Percentiles rank a stretch among this genome's conserved stretches.
Evolutionary conservation across 176 grass and related monocot genomes (phyloP).

Genomic region (Phoenix dactylifera): DNA sequence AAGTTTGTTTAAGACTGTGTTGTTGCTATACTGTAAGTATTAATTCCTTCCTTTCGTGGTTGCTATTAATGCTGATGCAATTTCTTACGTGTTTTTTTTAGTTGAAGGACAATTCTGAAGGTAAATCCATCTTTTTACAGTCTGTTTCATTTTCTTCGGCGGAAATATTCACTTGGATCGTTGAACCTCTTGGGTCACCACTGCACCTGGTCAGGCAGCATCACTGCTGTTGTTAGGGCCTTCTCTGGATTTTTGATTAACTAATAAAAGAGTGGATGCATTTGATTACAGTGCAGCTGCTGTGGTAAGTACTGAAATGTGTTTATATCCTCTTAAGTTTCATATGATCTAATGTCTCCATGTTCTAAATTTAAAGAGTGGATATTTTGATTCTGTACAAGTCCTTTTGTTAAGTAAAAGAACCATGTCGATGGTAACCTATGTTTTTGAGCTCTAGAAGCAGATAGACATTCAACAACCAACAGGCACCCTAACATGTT

Average conservation of each 20-base stretch:
- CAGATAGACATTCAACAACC: not conserved
- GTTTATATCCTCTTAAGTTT: too few species aligned
- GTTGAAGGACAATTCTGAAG: too few species aligned
- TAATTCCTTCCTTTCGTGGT: too few species aligned
- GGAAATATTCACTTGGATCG: conserved; percentile 66
- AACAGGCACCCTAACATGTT: too few species aligned
- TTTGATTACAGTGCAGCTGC: conserved; percentile 46
- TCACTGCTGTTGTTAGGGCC: conserved; percentile 69
- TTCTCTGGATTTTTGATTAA: conserved; percentile 65
- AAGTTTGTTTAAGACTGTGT: too few species aligned
- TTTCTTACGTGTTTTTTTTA: too few species aligned
- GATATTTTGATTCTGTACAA: too few species aligned
- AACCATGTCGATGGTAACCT: not conserved
- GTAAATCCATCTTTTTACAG: conserved; percentile 21
- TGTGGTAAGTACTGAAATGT: conserved; percentile 39
- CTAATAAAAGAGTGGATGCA: conserved; percentile 64
- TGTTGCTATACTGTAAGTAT: too few species aligned
- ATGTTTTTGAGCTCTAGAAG: not conserved
- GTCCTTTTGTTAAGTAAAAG: too few species aligned
- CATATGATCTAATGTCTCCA: too few species aligned
- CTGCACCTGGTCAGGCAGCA: conserved; percentile 63
- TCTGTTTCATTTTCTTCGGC: conserved; percentile 77
- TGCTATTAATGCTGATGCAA: too few species aligned
- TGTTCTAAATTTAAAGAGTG: too few species aligned
- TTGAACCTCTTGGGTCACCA: conserved; percentile 81